A percentile compares a stretch with the other conserved stretches of the same genome.
Conservation (phyloP, 2,329 filamentous ascomycete species). For the Venturia asperata region DNA sequence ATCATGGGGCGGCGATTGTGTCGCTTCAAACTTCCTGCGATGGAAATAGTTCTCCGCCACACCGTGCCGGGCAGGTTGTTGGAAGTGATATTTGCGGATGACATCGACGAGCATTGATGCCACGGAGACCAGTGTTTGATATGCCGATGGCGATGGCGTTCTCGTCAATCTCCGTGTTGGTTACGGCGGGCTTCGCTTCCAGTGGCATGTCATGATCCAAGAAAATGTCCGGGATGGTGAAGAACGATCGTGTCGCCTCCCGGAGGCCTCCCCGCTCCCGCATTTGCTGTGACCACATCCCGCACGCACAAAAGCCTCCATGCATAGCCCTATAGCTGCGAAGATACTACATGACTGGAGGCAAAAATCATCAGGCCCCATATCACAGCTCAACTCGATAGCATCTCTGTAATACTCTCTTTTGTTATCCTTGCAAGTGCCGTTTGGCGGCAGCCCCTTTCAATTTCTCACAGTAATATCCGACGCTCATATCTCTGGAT, state of each 20-base stretch:
- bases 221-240: neutral
- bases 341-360: neutral
- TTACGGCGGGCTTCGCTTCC: neutral
- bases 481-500: too few species aligned
- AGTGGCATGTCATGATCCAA: neutral
- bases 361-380: too few species aligned
- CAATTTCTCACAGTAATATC: too few species aligned
- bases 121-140: neutral
- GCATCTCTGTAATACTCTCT: too few species aligned
- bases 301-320: neutral
- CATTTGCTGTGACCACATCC: neutral
- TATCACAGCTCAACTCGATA: too few species aligned
- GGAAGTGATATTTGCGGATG: neutral
- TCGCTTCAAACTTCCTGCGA: neutral
- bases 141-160: too few species aligned
- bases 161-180: neutral
- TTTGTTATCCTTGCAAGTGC: too few species aligned
- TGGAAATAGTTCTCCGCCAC: neutral
- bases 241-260: neutral
- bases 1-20: neutral
- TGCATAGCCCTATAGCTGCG: neutral
- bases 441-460: too few species aligned
- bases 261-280: conserved; percentile 2
- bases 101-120: neutral
- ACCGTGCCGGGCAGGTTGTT: neutral